Evolutionary conservation across 352 stramenopile species (phyloP), one percentile per base, ranked within the genome.

Genomic region (Stephanocyclus meneghinianus): DNA sequence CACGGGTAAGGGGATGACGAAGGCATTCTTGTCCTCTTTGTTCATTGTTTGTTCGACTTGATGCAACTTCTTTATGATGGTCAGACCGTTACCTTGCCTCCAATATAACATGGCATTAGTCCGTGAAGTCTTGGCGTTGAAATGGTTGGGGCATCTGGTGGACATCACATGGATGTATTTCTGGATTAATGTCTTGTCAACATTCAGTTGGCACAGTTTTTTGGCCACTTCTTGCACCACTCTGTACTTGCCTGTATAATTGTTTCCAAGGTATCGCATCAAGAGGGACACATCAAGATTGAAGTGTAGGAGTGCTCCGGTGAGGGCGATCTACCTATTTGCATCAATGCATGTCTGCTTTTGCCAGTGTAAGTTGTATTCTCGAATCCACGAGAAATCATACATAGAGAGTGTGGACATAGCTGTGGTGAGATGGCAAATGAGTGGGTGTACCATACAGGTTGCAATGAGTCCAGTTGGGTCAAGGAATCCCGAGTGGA

Each of bases 21-120:
- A 80, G 21, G 57, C 71, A 32, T 74, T 79, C 15, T 48, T 45
- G 1, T 79, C 21, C 21, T 79, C 71, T 68, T 79, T 79, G 4
- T 68, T 69, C 62, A 73, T 79, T 11, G 42, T 68, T 13, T 40
- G 62, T 9, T 61, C 29, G 18, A 79, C 53, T 1, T 65, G 2
- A 18, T 18, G 1, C 1, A 68, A 2, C 1, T 79, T 68, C 4
- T 32, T n/a, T 44, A 1, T 44, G 6, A 79, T 65, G 0, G 71
- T 69, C 1, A 50, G 40, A 32, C 68, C 5, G 51, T 79, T 74
- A 2, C 62, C 51, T 53, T 9, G 13, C n/a, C 18, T 10, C 51
- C 35, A 62, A 29, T 79, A 62, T 9, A 44, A 8, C 30, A 69
- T 0, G 15, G 32, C 18, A 56, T 79, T 79, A 2, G 66, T 40